phyloP scores from a whole-genome alignment of 2,329 filamentous ascomycete species.

The Davidsoniella virescens region DNA sequence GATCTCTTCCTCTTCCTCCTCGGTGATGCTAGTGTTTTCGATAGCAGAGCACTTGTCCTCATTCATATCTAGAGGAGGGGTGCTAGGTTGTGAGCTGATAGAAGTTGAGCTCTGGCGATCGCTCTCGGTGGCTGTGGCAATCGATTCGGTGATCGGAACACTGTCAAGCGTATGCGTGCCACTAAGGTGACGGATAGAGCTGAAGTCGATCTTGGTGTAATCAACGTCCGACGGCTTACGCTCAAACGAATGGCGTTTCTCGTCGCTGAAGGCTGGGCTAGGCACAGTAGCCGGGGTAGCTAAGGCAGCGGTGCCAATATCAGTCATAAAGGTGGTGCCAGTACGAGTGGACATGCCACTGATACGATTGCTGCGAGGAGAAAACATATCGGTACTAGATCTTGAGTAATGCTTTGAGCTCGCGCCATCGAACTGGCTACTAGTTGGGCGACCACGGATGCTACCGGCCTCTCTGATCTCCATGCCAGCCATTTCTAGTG shows the following conservation, averaged over 20 bases:
- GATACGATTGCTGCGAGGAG: conserved; percentile 45
- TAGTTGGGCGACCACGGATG: conserved; percentile 48
- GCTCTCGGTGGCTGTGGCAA: conserved; percentile 10
- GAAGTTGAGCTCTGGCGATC: conserved; percentile 11
- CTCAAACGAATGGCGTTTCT: conserved; percentile 29
- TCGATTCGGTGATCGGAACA: conserved; percentile 12
- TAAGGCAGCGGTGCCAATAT: conserved; percentile 49
- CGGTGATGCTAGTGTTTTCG: not conserved
- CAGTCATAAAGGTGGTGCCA: conserved; percentile 54
- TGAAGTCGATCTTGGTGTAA: conserved; percentile 42
- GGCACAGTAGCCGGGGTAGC: conserved; percentile 37
- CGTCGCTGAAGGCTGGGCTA: conserved; percentile 37
- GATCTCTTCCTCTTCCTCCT: conserved; percentile 16
- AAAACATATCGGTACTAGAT: conserved; percentile 52
- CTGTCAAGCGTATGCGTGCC: conserved; percentile 24
- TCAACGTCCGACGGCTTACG: conserved; percentile 31
- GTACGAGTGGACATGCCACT: conserved; percentile 62
- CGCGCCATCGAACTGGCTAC: conserved; percentile 69
- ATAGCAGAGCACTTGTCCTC: conserved; percentile 8
- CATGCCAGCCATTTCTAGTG: conserved; percentile 76
- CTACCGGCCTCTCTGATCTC: conserved; percentile 84
- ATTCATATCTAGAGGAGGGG: conserved; percentile 7
- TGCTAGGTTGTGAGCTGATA: conserved; percentile 11
- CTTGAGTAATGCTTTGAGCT: conserved; percentile 45
- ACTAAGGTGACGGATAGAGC: conserved; percentile 30